Evolutionary conservation across 176 grass and related monocot species (phyloP), one percentile per base, ranked within the genome.

Genomic region (Areca catechu): DNA sequence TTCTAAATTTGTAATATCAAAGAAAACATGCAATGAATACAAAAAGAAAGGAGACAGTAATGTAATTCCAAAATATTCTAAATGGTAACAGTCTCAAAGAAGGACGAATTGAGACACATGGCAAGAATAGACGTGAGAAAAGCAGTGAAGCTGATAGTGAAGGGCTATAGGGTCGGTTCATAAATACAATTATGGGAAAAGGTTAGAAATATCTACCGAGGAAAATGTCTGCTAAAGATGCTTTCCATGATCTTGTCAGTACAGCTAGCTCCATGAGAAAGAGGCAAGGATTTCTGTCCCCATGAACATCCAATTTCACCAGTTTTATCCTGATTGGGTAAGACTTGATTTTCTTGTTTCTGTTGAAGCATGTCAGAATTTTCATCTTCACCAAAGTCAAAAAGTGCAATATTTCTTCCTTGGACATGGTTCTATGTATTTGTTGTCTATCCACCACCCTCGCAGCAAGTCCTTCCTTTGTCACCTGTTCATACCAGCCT

Each of bases 371-470:
- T 17, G 16, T 67, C 51, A 34, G 27, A 7, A 21, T 54, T 55
- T 66, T 97, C 93, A 57, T 97, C 93, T 48, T 97, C 93, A 57
- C 93, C 84, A 76, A 97, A 88, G 75, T 91, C 93, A 53, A 97
- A 97, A 29, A 92, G 77, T 92, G 93, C 51, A 88, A 34, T 71
- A 97, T 97, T 67, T 97, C 93, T 72, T 97, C 93, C 65, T 91
- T 97, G 65, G 93, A 97, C 54, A 97, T 97, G 55, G 81, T 97
- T 90, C 93, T 91, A 75, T 85, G 80, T 67, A 97, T 68, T 82
- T 97, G 93, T 23, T 97, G 93, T 67, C 75, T 80, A 77, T 97
- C 93, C 48, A 97, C 93, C 60, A 97, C 93, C 55, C 93, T 97
- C 75, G 93, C 93, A 59, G 93, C 93, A 4, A 97, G 80, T 57